Evolutionary conservation across 495 filamentous ascomycete genomes (phyloP).

Genomic region (Aspergillus ostianus): DNA sequence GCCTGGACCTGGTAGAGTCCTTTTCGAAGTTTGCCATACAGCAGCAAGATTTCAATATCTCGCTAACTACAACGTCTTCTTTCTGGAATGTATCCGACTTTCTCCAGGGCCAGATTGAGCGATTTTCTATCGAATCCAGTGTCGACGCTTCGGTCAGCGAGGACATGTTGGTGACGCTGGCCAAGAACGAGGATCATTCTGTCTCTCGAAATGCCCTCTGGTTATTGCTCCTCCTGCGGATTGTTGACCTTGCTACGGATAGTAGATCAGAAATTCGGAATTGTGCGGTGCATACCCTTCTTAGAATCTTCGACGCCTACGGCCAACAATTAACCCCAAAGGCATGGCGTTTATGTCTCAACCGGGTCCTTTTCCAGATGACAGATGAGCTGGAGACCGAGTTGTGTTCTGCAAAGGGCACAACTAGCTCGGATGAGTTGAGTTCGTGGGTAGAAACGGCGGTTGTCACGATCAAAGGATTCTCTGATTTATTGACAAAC

Average conservation of each 20-base stretch:
- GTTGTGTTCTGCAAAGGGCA: conserved; percentile 21
- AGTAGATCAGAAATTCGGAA: conserved; percentile 83
- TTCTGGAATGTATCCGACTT: conserved; percentile 95
- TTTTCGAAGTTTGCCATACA: conserved; percentile 85
- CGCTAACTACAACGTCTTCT: conserved; percentile 87
- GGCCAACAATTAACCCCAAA: conserved; percentile 74
- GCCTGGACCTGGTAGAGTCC: conserved; percentile 82
- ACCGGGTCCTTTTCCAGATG: conserved; percentile 74
- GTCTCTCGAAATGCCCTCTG: conserved; percentile 64
- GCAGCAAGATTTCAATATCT: conserved; percentile 90
- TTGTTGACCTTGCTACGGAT: conserved; percentile 75
- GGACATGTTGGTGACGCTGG: conserved; percentile 34
- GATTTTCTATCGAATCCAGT: conserved; percentile 44
- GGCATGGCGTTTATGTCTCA: conserved; percentile 82
- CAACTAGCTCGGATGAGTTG: conserved; percentile 30
- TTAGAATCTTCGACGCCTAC: conserved; percentile 89
- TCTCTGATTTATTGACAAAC: conserved; percentile 63
- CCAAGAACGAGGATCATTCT: conserved; percentile 35
- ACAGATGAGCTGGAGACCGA: conserved; percentile 48
- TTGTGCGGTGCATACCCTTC: conserved; percentile 83
- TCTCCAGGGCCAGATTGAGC: conserved; percentile 52
- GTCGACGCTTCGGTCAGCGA: conserved; percentile 42
- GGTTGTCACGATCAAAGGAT: conserved; percentile 68
- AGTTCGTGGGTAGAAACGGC: conserved; percentile 75
- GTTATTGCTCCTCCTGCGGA: conserved; percentile 76